Evolutionary conservation across 78 protist species (phyloP), one percentile per base, ranked within the genome.

Genomic region (Speleostelium caveatum): DNA sequence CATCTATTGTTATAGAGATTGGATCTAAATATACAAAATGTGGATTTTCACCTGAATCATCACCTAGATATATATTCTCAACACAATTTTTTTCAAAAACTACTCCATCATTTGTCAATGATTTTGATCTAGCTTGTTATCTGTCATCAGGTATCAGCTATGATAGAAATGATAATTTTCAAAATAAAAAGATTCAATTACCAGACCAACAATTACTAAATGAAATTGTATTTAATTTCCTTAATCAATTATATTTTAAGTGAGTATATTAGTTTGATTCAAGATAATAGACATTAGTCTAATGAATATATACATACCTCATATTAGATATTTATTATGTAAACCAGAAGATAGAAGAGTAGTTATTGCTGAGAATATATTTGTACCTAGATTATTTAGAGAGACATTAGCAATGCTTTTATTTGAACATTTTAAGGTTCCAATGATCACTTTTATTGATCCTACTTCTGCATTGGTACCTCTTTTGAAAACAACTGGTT

Each of bases 361-460:
- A 32, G 58, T 69, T 39, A 67, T 83, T 38, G 91, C 69, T 21
- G 91, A 83, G 32, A 83, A 83, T 60, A n/a, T 83, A 60, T 59
- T 41, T 60, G 26, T 83, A 60, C 91, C 91, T 33, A 67, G 91
- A 83, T 60, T 83, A 36, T 83, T 83, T 69, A 67, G 91, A 83
- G 72, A 83, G 45, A 10, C 49, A 35, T 39, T 83, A 24, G 91
- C 42, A 30, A 69, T 73, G 10, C 74, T 83, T 3, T 45, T 83
- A 17, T 83, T 83, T 60, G 91, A 83, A 56, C 51, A 42, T 41
- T 83, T 68, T 39, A 68, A 45, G 22, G 91, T 83, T 39, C 65
- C 56, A 28, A 59, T 65, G 16, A 83, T 83, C 24, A 39, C 41
- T 16, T 69, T 56, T 69, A 24, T 83, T 21, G 49, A 69, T 45